Percentiles rank a stretch among this genome's conserved stretches.
phyloP scores from a whole-genome alignment of 192 early-diverging fungal genomes.

The Chytriomyces sp. region DNA sequence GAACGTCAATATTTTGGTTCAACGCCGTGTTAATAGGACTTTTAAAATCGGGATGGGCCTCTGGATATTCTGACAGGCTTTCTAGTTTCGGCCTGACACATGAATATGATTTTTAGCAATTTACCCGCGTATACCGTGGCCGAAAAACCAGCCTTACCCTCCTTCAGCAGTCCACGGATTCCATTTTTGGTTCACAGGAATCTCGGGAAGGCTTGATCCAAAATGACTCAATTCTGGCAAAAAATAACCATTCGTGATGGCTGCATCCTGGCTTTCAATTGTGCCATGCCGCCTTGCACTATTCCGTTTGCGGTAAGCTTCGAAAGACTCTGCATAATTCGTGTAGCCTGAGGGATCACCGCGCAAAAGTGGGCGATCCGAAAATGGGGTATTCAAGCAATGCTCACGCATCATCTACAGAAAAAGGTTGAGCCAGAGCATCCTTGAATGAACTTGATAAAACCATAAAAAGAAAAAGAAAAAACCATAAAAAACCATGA shows the following conservation, averaged over 20 bases:
- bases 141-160: too few species aligned
- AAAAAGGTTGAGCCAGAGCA: background rate
- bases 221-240: conserved; percentile 32
- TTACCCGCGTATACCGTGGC: too few species aligned
- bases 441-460: background rate
- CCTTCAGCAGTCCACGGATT: too few species aligned
- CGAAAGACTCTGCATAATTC: background rate
- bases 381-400: conserved; percentile 16
- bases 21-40: background rate
- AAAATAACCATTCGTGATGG: conserved; percentile 33
- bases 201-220: conserved; percentile 15
- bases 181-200: background rate
- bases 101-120: too few species aligned
- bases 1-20: conserved; percentile 22
- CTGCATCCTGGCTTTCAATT: background rate
- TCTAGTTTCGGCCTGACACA: background rate
- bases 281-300: background rate
- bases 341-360: background rate
- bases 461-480: background rate
- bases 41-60: conserved; percentile 13
- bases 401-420: conserved; percentile 25
- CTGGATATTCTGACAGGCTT: conserved; percentile 23
- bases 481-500: conserved; percentile 10
- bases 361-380: background rate
- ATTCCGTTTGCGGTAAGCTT: conserved; percentile 19